Percentiles rank a stretch among this genome's conserved stretches.
Evolutionary conservation across 169 alveolate genomes (phyloP).

Genomic region (Plasmodium falciparum): DNA sequence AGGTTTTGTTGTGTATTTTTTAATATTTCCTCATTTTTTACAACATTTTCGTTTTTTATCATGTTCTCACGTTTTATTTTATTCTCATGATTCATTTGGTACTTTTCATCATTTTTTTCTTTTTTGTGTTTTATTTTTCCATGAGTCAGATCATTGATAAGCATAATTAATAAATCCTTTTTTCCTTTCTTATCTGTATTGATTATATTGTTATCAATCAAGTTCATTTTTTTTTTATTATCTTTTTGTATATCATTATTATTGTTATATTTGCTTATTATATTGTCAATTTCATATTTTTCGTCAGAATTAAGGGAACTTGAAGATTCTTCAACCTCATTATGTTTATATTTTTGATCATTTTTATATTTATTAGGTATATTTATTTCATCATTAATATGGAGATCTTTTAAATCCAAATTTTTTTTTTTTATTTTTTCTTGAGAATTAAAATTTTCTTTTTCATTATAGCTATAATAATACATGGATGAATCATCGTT

Average conservation of each 20-base stretch:
- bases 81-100: neutral
- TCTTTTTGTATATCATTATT: neutral
- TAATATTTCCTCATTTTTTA: conserved; percentile 5
- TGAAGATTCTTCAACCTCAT: conserved; percentile 12
- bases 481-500: conserved; percentile 7
- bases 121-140: neutral
- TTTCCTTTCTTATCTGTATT: neutral
- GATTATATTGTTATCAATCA: conserved; percentile 1
- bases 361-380: conserved; percentile 19
- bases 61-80: conserved; percentile 1
- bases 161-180: neutral
- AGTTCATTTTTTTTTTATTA: conserved; percentile 2
- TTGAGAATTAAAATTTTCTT: conserved; percentile 19
- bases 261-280: conserved; percentile 18
- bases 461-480: conserved; percentile 41
- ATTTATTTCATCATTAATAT: neutral
- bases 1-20: conserved; percentile 13
- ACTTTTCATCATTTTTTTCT: neutral
- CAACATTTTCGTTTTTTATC: conserved; percentile 1
- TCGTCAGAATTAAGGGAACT: conserved; percentile 18
- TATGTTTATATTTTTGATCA: neutral
- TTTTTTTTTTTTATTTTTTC: conserved; percentile 13
- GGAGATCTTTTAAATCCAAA: conserved; percentile 9
- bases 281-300: conserved; percentile 16
- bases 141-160: neutral